phyloP scores from a whole-genome alignment of 2,329 filamentous ascomycete species.

The Penicillium fuscoglaucum region DNA sequence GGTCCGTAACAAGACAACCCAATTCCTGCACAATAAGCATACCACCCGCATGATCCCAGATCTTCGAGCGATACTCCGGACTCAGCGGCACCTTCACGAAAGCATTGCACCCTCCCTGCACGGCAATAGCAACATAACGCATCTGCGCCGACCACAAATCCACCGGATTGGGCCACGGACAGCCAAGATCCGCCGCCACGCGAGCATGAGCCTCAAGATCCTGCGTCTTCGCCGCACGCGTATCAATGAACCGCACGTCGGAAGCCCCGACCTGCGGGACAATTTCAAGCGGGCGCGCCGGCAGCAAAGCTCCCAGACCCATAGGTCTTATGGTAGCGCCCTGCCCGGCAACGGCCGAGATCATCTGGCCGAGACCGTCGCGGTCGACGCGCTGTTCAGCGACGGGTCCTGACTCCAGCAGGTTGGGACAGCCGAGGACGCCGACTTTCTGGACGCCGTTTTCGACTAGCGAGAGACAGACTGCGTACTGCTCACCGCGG shows the following conservation, averaged over 20 bases:
- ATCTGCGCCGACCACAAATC: slow-evolving; percentile 56
- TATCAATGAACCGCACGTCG: slow-evolving; percentile 50
- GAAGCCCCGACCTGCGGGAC: slow-evolving; percentile 27
- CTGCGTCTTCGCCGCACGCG: slow-evolving; percentile 38
- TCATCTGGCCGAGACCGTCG: slow-evolving; percentile 50
- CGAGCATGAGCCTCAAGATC: slow-evolving; percentile 41
- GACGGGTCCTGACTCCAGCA: slow-evolving; percentile 42
- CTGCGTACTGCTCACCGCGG: slow-evolving; percentile 61
- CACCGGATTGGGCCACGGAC: slow-evolving; percentile 49
- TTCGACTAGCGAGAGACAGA: slow-evolving; percentile 60
- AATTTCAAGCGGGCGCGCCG: slow-evolving; percentile 33
- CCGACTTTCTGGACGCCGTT: slow-evolving; percentile 59
- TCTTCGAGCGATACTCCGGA: slow-evolving; percentile 46
- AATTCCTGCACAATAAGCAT: slow-evolving; percentile 54
- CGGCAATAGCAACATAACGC: slow-evolving; percentile 54
- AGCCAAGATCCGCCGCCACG: slow-evolving; percentile 43
- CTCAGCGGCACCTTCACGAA: slow-evolving; percentile 51
- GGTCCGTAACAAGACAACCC: slow-evolving; percentile 53
- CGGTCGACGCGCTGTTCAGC: slow-evolving; percentile 46
- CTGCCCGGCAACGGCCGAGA: slow-evolving; percentile 51
- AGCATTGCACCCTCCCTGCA: slow-evolving; percentile 50
- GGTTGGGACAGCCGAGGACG: slow-evolving; percentile 63
- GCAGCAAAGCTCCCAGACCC: slow-evolving; percentile 34
- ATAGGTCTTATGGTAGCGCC: slow-evolving; percentile 46
- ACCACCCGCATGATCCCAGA: slow-evolving; percentile 60